Base-by-base conservation (phyloP, 208 protist genomes). In the Crithidia sp. region DNA sequence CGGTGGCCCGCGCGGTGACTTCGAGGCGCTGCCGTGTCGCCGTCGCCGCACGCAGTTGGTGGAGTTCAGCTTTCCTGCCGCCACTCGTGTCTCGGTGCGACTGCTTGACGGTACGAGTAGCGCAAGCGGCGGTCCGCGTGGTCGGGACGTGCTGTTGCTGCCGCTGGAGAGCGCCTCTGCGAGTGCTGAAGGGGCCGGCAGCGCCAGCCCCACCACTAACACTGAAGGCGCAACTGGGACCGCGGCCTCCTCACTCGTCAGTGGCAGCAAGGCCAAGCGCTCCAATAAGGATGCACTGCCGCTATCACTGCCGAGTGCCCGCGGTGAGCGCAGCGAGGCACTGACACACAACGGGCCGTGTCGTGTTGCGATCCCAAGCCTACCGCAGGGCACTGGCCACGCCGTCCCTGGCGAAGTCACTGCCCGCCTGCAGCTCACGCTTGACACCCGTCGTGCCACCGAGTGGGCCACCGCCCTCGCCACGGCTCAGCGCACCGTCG, bases 361-460 rank as follows among this genome's bases (percentile, higher is more conserved):
- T 40, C 76, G 72, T 4, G 63, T 78, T 14, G 53, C 59, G 2
- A 73, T 79, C 55, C 57, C 73, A 53, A 56, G 74, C 54, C 7
- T 69, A 7, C 66, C 76, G 12, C 65, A 62, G 53, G 43, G 69
- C 28, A 7, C 52, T 13, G 28, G 54, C 12, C 39, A 69, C 37
- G 49, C 64, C 14, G 67, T 89, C 14, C 47, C 76, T 16, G 84
- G 78, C 3, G 87, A 89, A 43, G 60, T 91, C 7, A 45, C 63
- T 3, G 78, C 84, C 45, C 76, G 83, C 52, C 70, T 80, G 49
- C 69, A 66, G 49, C 44, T 88, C 14, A 36, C 62, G 5, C 67
- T 91, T 7, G 81, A 80, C 71, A 79, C 56, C 36, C 78, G 74
- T 3, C 76, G 56, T 53, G 49, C 57, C 52, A 69, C 36, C 16